Conservation (phyloP, 805 yeast genomes). For the Komagataella pastoris region DNA sequence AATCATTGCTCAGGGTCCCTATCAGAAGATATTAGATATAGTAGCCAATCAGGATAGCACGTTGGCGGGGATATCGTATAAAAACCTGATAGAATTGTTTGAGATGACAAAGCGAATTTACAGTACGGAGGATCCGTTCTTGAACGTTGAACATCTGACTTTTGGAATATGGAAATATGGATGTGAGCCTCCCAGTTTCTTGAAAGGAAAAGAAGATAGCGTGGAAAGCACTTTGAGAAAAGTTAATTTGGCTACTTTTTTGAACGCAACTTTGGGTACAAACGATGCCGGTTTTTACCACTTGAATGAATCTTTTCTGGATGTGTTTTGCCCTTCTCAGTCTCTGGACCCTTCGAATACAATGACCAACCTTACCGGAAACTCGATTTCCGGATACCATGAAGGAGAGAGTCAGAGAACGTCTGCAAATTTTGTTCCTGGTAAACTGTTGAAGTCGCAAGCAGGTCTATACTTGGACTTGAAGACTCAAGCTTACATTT, state of each 20-base stretch:
- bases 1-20: slow-evolving; percentile 58
- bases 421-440: slow-evolving; percentile 1
- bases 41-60: slow-evolving; percentile 55
- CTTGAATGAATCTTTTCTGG: slow-evolving; percentile 73
- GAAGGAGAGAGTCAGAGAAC: slow-evolving; percentile 10
- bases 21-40: slow-evolving; percentile 59
- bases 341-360: slow-evolving; percentile 31
- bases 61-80: slow-evolving; percentile 49
- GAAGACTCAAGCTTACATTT: slow-evolving; percentile 90
- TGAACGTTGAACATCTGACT: slow-evolving; percentile 55
- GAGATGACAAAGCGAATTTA: slow-evolving; percentile 66
- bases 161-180: slow-evolving; percentile 62
- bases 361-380: slow-evolving; percentile 11
- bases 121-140: slow-evolving; percentile 54
- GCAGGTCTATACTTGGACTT: slow-evolving; percentile 71
- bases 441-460: slow-evolving; percentile 57
- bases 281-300: slow-evolving; percentile 80
- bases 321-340: slow-evolving; percentile 74
- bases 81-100: slow-evolving; percentile 60
- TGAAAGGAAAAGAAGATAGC: slow-evolving; percentile 48
- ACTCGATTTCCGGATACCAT: not conserved
- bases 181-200: slow-evolving; percentile 40
- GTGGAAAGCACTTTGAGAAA: slow-evolving; percentile 60
- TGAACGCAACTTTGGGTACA: slow-evolving; percentile 77
- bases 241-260: slow-evolving; percentile 77